phyloP scores from a whole-genome alignment of 371 early-diverging fungal genomes.

The Basidiobolus meristosporus region DNA sequence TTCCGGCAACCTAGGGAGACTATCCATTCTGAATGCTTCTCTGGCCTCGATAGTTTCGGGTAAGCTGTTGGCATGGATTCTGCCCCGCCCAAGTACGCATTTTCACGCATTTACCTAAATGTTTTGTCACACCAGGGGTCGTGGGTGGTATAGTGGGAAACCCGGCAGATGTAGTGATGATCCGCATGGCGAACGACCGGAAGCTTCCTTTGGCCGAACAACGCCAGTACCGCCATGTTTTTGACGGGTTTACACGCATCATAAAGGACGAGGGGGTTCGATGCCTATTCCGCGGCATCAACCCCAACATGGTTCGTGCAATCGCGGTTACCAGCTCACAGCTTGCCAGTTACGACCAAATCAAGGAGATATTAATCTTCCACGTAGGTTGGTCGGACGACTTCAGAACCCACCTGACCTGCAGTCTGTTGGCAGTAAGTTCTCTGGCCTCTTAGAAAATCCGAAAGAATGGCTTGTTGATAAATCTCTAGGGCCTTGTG shows the following conservation, averaged over 20 bases:
- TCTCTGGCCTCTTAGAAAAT: too few relatives aligned
- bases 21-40: too few relatives aligned
- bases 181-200: slow-evolving; percentile 71
- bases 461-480: too few relatives aligned
- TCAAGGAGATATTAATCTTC: slow-evolving; percentile 38
- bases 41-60: too few relatives aligned
- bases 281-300: slow-evolving; percentile 46
- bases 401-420: slow-evolving; percentile 42
- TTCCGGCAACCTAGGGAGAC: too few relatives aligned
- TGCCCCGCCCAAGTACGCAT: too few relatives aligned
- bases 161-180: slow-evolving; percentile 71
- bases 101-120: too few relatives aligned
- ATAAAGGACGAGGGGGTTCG: slow-evolving; percentile 38
- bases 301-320: slow-evolving; percentile 58
- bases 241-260: slow-evolving; percentile 53
- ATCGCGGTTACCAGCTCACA: slow-evolving; percentile 63
- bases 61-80: too few relatives aligned
- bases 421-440: slow-evolving; percentile 56
- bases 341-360: slow-evolving; percentile 47
- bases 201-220: slow-evolving; percentile 33
- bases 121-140: slow-evolving; percentile 17
- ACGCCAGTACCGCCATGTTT: slow-evolving; percentile 52
- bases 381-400: slow-evolving; percentile 35
- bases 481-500: slow-evolving; percentile 38
- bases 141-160: slow-evolving; percentile 64